Base-by-base conservation (phyloP, 768 basidiomycete species). In the Daedaleopsis nitida region DNA sequence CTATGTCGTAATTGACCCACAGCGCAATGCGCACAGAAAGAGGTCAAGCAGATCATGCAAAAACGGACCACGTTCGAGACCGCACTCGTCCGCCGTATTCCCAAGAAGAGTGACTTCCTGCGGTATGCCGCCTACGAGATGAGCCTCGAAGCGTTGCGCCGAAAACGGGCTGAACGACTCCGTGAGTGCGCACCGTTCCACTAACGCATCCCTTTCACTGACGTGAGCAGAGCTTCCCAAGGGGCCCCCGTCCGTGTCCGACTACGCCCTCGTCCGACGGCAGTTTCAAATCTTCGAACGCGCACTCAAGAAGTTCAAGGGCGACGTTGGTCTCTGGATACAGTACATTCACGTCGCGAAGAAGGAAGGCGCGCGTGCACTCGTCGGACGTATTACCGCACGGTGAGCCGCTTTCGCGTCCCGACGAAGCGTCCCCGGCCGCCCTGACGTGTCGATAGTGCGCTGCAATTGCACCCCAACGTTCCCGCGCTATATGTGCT, bases 41-140 rank as follows among this genome's bases (percentile, higher is more conserved):
- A 98, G 73, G 84, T 89, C 17, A 91, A 90, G 67, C 83, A 88
- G 65, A 94, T 98, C 58, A 83, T 97, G 70, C 89, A 87, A 75
- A 88, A 87, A 69, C 83, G 94, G 27, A 96, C 93, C 7, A 80
- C 77, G 39, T 93, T 92, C 70, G 95, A 98, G 77, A 88, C 84
- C 0, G 83, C 89, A 1, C 84, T 98, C 49, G 85, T 98, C 9
- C 84, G 95, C 43, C 84, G 92, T 53, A 82, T 92, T 38, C 87
- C 93, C 5, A 87, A 89, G 74, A 96, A 95, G 75, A 79, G 84
- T 12, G 95, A 98, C 75, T 97, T 87, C 75, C 75, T 96, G 71
- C 88, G 92, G 32, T 98, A 98, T 78, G 88, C 85, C n/a, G 82
- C 89, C 5, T 97, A 95, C 72, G 94, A 96, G 77, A 94, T 94